Conservation (phyloP, 192 early-diverging fungal species). For the Coemansia sp. region DNA sequence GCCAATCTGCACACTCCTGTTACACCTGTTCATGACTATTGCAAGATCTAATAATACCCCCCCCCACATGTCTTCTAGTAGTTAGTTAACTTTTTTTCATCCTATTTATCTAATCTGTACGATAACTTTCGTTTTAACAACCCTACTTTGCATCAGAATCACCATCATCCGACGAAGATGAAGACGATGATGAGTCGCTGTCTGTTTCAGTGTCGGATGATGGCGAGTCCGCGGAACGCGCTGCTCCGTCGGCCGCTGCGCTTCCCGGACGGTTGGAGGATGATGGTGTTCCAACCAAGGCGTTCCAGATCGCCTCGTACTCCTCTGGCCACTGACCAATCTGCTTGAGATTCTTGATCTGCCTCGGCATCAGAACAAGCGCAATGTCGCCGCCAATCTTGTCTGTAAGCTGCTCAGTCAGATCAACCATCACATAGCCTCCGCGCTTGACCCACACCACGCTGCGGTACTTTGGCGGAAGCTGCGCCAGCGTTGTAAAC, state of each 20-base stretch:
- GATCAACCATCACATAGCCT: constrained; percentile 62
- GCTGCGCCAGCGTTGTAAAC: constrained; percentile 62
- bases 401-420: constrained; percentile 58
- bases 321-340: constrained; percentile 29
- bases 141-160: neutral
- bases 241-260: neutral
- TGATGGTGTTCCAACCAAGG: constrained; percentile 11
- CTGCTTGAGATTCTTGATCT: constrained; percentile 68
- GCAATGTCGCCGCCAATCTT: constrained; percentile 80
- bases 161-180: neutral
- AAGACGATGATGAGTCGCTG: constrained; percentile 12
- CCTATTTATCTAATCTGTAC: constrained; percentile 13
- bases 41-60: neutral
- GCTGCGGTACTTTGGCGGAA: constrained; percentile 78
- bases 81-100: neutral
- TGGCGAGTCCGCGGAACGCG: neutral
- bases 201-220: constrained; percentile 8
- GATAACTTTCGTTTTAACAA: constrained; percentile 8
- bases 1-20: neutral
- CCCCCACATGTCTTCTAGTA: constrained; percentile 9
- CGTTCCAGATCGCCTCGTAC: constrained; percentile 29
- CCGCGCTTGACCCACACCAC: constrained; percentile 84
- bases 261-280: neutral
- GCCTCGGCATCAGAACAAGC: constrained; percentile 69
- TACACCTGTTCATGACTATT: neutral